These are phyloP conservation scores for Candida bentonensis DNA, from an alignment of 805 yeast species.

Conservation along the genomic window DNA sequence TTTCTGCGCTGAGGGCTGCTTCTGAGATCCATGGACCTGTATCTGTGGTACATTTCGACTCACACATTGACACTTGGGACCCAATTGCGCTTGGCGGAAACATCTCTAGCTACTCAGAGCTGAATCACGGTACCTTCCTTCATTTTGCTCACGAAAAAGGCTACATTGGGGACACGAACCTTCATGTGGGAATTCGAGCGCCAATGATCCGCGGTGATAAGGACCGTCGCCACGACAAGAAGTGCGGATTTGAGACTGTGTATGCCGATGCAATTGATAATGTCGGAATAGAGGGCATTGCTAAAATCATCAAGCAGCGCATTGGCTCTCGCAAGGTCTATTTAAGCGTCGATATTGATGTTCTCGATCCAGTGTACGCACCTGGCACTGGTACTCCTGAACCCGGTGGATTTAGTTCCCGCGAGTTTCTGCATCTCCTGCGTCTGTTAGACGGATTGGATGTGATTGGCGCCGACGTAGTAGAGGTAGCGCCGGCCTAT, in stretches of 20 bases:
- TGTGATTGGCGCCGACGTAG: conserved; percentile 38
- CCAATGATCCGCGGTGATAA: conserved; percentile 44
- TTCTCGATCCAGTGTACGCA: conserved; percentile 36
- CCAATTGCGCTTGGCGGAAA: conserved; percentile 54
- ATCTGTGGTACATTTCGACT: conserved; percentile 52
- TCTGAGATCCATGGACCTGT: conserved; percentile 44
- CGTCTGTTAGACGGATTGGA: conserved; percentile 33
- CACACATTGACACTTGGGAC: conserved; percentile 60
- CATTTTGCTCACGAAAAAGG: conserved; percentile 62
- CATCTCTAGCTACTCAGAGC: conserved; percentile 38
- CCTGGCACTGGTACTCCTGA: conserved; percentile 44
- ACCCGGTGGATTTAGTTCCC: conserved; percentile 36
- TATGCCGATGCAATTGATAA: conserved; percentile 58
- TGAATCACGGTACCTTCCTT: conserved; percentile 57
- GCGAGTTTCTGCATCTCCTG: conserved; percentile 31
- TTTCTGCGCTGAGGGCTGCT: conserved; percentile 53
- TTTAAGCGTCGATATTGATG: conserved; percentile 24
- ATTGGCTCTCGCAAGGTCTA: conserved; percentile 57
- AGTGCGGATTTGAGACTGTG: conserved; percentile 47
- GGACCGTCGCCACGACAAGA: conserved; percentile 44
- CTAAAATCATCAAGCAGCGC: conserved; percentile 33
- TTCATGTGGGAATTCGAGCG: conserved; percentile 54
- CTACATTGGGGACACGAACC: conserved; percentile 33
- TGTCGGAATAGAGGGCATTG: conserved; percentile 43
- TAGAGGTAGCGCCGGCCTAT: conserved; percentile 40